Evolutionary conservation across 352 stramenopile species (phyloP).

Genomic region (Pseudoperonospora humuli): DNA sequence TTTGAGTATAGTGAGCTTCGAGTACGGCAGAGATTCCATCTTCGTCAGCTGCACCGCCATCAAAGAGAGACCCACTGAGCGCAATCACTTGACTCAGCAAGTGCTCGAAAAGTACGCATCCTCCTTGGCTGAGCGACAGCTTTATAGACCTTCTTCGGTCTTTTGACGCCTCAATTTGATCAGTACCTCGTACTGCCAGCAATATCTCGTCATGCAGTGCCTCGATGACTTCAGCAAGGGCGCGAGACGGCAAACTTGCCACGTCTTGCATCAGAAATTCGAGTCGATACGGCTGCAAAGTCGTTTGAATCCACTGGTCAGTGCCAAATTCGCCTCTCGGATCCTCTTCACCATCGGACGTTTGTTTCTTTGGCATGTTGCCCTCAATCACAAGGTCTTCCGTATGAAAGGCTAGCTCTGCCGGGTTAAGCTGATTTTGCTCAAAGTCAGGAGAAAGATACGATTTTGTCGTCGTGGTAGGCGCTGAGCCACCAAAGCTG

Average conservation of each 20-base stretch:
- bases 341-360: constrained; percentile 6
- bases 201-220: constrained; percentile 50
- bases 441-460: constrained; percentile 25
- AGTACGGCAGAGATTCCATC: constrained; percentile 40
- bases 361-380: constrained; percentile 12
- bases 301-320: constrained; percentile 50
- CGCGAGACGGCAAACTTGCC: constrained; percentile 34
- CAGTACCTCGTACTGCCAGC: constrained; percentile 22
- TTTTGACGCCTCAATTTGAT: constrained; percentile 13
- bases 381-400: constrained; percentile 42
- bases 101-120: constrained; percentile 65
- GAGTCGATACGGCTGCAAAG: constrained; percentile 58
- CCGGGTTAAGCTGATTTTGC: constrained; percentile 24
- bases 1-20: constrained; percentile 40
- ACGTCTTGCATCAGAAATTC: constrained; percentile 58
- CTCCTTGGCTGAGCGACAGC: constrained; percentile 36
- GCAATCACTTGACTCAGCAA: constrained; percentile 39
- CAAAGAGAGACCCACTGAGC: constrained; percentile 26
- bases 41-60: constrained; percentile 27
- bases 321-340: constrained; percentile 33
- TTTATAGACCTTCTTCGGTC: constrained; percentile 19
- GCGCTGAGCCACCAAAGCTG: constrained; percentile 20
- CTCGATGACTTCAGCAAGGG: constrained; percentile 40
- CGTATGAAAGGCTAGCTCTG: constrained; percentile 36
- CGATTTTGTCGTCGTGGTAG: constrained; percentile 9